Percentiles rank a stretch among this genome's conserved stretches.
Evolutionary conservation across 108 stramenopile species (phyloP).

Genomic region (Thalassiosira profunda): DNA sequence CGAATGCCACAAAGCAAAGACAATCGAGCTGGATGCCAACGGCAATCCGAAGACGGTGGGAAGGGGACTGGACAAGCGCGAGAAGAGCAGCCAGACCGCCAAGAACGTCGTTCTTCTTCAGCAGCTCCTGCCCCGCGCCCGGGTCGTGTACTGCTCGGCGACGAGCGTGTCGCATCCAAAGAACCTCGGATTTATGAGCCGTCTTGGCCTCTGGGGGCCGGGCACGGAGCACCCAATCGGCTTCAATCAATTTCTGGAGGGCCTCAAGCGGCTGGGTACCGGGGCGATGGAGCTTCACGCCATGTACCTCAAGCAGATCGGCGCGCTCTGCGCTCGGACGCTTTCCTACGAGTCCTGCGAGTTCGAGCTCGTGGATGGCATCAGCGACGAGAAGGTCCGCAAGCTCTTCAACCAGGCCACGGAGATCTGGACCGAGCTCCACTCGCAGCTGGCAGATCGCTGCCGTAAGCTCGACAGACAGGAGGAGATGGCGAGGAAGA

Average conservation of each 20-base stretch:
- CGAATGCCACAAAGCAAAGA: constrained; percentile 77
- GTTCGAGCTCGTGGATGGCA: constrained; percentile 47
- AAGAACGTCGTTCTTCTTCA: constrained; percentile 57
- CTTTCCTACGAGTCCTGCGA: constrained; percentile 29
- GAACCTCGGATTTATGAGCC: constrained; percentile 65
- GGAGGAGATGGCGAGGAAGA: neutral
- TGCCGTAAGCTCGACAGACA: neutral
- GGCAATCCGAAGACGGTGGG: constrained; percentile 38
- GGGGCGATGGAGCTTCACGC: constrained; percentile 37
- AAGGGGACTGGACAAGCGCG: constrained; percentile 5
- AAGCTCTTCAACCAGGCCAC: constrained; percentile 43
- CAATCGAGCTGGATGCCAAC: constrained; percentile 42
- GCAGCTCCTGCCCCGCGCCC: constrained; percentile 50
- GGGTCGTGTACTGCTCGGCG: constrained; percentile 66
- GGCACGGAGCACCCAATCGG: constrained; percentile 21
- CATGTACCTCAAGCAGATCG: constrained; percentile 25
- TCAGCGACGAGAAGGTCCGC: constrained; percentile 55
- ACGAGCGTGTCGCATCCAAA: constrained; percentile 58
- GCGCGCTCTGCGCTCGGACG: constrained; percentile 29
- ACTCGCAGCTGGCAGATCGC: constrained; percentile 6
- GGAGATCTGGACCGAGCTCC: constrained; percentile 46
- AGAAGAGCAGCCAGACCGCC: constrained; percentile 14
- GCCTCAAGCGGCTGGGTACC: constrained; percentile 2
- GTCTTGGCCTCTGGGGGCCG: constrained; percentile 65
- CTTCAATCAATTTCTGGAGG: constrained; percentile 25